Percentiles rank a stretch among this genome's conserved stretches.
Conservation (phyloP, 331 rosid genomes). For the Stylosanthes scabra region DNA sequence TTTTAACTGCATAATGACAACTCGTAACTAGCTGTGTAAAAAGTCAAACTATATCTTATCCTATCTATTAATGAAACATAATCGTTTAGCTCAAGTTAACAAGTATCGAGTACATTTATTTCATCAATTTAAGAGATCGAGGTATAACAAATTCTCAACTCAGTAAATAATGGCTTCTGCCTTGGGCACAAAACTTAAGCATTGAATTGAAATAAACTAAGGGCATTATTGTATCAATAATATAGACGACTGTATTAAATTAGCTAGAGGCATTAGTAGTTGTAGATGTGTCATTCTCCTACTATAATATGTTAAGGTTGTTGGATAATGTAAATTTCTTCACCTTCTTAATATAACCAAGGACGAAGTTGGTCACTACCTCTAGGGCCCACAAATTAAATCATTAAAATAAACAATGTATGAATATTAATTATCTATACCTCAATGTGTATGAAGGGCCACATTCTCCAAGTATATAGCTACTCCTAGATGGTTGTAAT, state of each 20-base stretch:
- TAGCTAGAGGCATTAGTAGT: background rate
- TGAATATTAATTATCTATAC: background rate
- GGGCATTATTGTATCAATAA: no score
- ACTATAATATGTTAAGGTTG: conserved; percentile 3
- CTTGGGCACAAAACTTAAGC: background rate
- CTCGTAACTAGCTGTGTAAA: background rate
- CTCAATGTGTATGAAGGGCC: background rate
- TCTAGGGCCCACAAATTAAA: conserved; percentile 5
- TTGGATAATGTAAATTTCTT: conserved; percentile 13
- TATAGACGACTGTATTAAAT: conserved; percentile 1
- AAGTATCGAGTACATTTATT: background rate
- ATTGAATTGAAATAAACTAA: background rate
- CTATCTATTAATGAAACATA: background rate
- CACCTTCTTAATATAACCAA: background rate
- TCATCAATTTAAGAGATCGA: conserved; percentile 1
- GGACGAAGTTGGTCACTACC: background rate
- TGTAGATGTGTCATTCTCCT: no score
- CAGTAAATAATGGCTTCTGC: background rate
- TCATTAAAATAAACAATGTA: background rate
- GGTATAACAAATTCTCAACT: background rate
- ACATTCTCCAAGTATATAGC: background rate
- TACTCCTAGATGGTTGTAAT: background rate
- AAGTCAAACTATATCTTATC: background rate
- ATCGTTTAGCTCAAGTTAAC: background rate
- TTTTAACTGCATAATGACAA: background rate